Evolutionary conservation across 2,329 filamentous ascomycete genomes (phyloP).

Genomic region (Phyllosticta citrichinensis): DNA sequence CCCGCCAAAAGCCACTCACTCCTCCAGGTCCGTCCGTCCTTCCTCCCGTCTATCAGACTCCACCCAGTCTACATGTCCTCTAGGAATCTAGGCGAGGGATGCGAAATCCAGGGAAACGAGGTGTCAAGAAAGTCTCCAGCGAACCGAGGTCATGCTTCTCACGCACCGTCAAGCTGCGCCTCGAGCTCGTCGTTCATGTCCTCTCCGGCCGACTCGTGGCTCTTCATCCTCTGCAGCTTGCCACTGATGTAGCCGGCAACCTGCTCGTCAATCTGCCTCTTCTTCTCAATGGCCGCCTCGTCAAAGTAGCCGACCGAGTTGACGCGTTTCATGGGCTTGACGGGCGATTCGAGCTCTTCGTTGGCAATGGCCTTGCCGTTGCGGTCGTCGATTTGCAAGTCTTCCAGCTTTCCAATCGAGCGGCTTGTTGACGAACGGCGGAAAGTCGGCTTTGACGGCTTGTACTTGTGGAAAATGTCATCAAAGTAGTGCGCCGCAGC

Average conservation of each 20-base stretch:
- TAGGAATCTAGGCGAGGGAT: background rate
- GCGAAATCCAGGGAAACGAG: background rate
- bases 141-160: background rate
- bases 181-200: slow-evolving; percentile 53
- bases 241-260: slow-evolving; percentile 74
- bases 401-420: slow-evolving; percentile 54
- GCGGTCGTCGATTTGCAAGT: slow-evolving; percentile 15
- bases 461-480: slow-evolving; percentile 54
- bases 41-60: background rate
- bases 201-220: slow-evolving; percentile 41
- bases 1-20: background rate
- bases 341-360: slow-evolving; percentile 9
- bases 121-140: background rate
- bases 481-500: slow-evolving; percentile 94
- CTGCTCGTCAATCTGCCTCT: slow-evolving; percentile 43
- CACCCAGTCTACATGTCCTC: background rate
- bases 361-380: slow-evolving; percentile 16
- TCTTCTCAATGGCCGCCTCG: slow-evolving; percentile 37
- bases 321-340: slow-evolving; percentile 22
- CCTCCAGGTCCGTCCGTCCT: background rate
- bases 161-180: slow-evolving; percentile 41
- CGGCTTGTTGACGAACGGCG: slow-evolving; percentile 73
- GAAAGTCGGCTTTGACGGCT: slow-evolving; percentile 41
- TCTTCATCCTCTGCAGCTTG: slow-evolving; percentile 65
- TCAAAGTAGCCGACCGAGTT: slow-evolving; percentile 43